Base-by-base conservation (phyloP, 1,284 basidiomycete species). In the Stereum hirsutum region DNA sequence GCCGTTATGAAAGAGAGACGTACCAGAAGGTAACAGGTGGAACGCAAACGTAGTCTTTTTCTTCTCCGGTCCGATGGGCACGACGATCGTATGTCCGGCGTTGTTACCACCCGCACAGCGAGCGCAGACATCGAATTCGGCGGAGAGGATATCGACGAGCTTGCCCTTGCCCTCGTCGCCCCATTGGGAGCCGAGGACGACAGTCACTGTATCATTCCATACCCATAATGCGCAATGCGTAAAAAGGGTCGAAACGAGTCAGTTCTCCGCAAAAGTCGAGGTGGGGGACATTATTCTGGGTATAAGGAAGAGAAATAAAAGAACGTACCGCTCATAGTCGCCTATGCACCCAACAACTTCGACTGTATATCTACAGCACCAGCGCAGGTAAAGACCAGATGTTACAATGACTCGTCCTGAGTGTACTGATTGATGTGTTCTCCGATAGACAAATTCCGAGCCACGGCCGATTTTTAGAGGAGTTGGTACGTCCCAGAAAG, bases 61-160 rank as follows among this genome's bases (percentile, higher is more conserved):
- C 46, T 69, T 80, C 60, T 76, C 80, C 56, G 71, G 74, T 45
- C 67, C 81, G 52, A 75, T 70, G 37, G 88, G 83, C 30, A 86
- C 90, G 51, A 99, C 88, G 62, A 99, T 97, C 26, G 96, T 99
- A 66, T 99, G 95, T 5, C 95, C 96, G 33, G 95, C 95, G 61
- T 99, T 99, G 71, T 98, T 98, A 15, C 95, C 96, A 23, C 95
- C 95, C 5, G 95, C 95, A 63, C 93, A 98, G 38, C 95, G 80
- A 27, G 94, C 95, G 58, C 94, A 98, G 58, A 99, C 66, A 62
- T 99, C 95, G 54, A 81, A 78, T 43, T 95, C 79, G 17, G 84
- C 88, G 37, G 90, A 76, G 53, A 96, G 73, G 59, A 96, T 85
- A 64, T 99, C 91, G 49, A 94, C 92, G 48, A 97, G 81, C 66